These are phyloP conservation scores for Wickerhamiella azyma DNA, from an alignment of 805 yeast genomes.

Conservation along the genomic window DNA sequence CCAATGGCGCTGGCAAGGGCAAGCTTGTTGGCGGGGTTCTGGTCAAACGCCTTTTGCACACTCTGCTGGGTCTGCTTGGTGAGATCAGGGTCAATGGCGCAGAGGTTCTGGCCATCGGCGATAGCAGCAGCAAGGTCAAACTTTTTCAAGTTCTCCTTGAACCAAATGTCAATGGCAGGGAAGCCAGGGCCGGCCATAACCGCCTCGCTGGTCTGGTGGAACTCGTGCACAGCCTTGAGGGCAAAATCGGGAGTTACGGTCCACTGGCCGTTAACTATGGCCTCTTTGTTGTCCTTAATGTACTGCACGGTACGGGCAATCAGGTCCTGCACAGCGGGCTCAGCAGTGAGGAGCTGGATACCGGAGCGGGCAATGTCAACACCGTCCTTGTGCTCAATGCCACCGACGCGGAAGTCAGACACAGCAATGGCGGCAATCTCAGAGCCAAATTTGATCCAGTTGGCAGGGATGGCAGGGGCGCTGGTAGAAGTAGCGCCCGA, in stretches of 20 bases:
- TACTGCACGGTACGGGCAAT: neutral
- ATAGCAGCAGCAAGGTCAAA: conserved; percentile 2
- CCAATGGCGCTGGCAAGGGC: neutral
- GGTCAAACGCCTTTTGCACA: neutral
- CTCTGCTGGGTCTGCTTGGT: neutral
- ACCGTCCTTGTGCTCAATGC: conserved; percentile 4
- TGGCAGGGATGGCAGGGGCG: neutral
- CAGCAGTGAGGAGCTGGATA: neutral
- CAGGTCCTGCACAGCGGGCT: conserved; percentile 1
- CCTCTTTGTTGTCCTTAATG: neutral
- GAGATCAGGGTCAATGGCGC: conserved; percentile 2
- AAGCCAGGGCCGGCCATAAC: neutral
- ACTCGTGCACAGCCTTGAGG: conserved; percentile 1
- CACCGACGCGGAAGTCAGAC: conserved; percentile 4
- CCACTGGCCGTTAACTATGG: neutral
- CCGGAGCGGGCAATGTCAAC: conserved; percentile 3
- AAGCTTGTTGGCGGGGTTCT: neutral
- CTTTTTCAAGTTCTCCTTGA: neutral
- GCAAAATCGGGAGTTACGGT: neutral
- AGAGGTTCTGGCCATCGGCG: conserved; percentile 1
- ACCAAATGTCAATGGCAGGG: neutral
- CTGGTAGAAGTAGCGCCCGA: neutral
- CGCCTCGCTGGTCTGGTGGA: neutral
- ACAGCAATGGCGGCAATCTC: conserved; percentile 2
- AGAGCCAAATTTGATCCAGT: conserved; percentile 1